Percentiles rank a stretch among this genome's conserved stretches.
Conservation (phyloP, 2,329 filamentous ascomycete species). For the Epichloe brachyelytri region DNA sequence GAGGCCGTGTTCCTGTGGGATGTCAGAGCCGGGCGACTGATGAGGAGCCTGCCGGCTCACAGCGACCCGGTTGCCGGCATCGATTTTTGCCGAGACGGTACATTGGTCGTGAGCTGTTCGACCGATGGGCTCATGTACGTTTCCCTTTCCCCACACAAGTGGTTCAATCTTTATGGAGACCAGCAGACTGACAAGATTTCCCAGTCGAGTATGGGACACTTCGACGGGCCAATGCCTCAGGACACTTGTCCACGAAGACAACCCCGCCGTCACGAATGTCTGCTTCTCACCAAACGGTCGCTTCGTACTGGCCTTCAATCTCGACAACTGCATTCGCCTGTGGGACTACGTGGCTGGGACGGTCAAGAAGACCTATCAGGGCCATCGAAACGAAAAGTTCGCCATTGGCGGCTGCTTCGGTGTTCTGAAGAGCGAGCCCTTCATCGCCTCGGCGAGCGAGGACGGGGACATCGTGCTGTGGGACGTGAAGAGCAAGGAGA, state of each 20-base stretch:
- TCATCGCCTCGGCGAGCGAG: slow-evolving; percentile 75
- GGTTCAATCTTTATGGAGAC: neutral
- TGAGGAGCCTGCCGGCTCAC: slow-evolving; percentile 86
- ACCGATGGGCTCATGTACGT: slow-evolving; percentile 75
- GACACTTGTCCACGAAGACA: slow-evolving; percentile 92
- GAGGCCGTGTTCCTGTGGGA: slow-evolving; percentile 98
- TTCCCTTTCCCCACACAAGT: slow-evolving; percentile 3
- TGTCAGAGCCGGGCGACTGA: slow-evolving; percentile 71
- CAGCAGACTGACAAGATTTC: slow-evolving; percentile 8
- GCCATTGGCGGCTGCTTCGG: slow-evolving; percentile 81
- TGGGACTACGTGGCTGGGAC: slow-evolving; percentile 92
- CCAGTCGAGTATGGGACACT: slow-evolving; percentile 84
- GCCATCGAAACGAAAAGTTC: slow-evolving; percentile 72
- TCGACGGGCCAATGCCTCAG: slow-evolving; percentile 88
- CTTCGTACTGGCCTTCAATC: slow-evolving; percentile 80
- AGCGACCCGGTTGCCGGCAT: slow-evolving; percentile 90
- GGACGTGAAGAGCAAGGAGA: slow-evolving; percentile 77
- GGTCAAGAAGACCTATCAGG: slow-evolving; percentile 95
- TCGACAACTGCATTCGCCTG: slow-evolving; percentile 78
- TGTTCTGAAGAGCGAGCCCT: slow-evolving; percentile 34
- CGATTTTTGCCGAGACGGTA: slow-evolving; percentile 86
- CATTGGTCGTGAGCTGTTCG: slow-evolving; percentile 80
- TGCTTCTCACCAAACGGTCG: slow-evolving; percentile 91
- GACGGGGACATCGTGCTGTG: slow-evolving; percentile 77
- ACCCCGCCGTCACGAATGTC: slow-evolving; percentile 77